Percentiles rank a stretch among this genome's conserved stretches.
Evolutionary conservation across 495 filamentous ascomycete genomes (phyloP).

Genomic region (Achaetomiella virescens): DNA sequence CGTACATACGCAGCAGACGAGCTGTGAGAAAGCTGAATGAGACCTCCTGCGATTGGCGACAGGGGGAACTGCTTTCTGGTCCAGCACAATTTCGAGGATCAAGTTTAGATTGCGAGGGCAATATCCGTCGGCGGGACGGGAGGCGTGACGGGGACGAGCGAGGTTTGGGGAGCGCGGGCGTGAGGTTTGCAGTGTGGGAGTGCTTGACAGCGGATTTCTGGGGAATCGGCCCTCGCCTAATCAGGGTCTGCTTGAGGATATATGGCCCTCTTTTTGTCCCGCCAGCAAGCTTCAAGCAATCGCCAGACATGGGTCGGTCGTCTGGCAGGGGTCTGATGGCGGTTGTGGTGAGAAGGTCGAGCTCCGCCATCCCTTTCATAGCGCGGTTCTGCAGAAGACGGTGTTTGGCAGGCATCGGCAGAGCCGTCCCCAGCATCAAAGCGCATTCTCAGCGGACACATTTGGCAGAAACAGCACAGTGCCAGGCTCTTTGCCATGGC

Average conservation of each 20-base stretch:
- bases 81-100: slow-evolving; percentile 35
- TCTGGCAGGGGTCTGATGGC: slow-evolving; percentile 25
- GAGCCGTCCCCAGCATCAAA: slow-evolving; percentile 3
- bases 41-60: slow-evolving; percentile 29
- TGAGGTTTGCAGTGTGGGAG: slow-evolving; percentile 17
- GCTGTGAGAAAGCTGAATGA: slow-evolving; percentile 26
- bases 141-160: slow-evolving; percentile 18
- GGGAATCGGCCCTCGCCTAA: slow-evolving; percentile 17
- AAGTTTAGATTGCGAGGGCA: slow-evolving; percentile 34
- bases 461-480: neutral
- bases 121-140: slow-evolving; percentile 38
- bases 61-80: slow-evolving; percentile 19
- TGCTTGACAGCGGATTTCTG: slow-evolving; percentile 24
- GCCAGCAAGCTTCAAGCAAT: slow-evolving; percentile 16
- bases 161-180: slow-evolving; percentile 10
- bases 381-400: slow-evolving; percentile 9
- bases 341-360: slow-evolving; percentile 27
- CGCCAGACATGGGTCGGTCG: slow-evolving; percentile 21
- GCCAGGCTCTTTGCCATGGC: neutral
- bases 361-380: slow-evolving; percentile 14
- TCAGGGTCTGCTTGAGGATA: slow-evolving; percentile 31
- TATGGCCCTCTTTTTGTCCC: slow-evolving; percentile 26
- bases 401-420: neutral
- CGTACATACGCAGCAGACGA: slow-evolving; percentile 30
- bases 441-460: neutral